Percentiles rank a stretch among this genome's conserved stretches.
Conservation (phyloP, 129 eudicot species). For the Logfia minima region DNA sequence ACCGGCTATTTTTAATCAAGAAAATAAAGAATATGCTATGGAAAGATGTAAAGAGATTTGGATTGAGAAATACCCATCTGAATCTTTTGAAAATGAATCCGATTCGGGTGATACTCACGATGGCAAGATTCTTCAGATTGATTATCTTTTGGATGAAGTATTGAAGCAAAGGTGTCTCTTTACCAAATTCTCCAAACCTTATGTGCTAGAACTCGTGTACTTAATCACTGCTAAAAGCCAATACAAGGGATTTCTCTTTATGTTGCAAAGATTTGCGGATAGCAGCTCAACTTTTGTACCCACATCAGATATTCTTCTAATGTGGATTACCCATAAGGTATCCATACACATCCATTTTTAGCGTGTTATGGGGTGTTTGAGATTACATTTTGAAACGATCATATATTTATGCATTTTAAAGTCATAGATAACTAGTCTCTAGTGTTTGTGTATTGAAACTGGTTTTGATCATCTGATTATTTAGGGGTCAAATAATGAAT, state of each 20-base stretch:
- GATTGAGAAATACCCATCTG: constrained; percentile 61
- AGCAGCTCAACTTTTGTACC: constrained; percentile 56
- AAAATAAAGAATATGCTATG: constrained; percentile 77
- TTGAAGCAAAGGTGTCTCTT: constrained; percentile 52
- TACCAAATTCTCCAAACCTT: constrained; percentile 57
- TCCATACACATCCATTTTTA: neutral
- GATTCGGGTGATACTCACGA: constrained; percentile 26
- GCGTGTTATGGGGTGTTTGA: neutral
- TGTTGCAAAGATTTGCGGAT: constrained; percentile 55
- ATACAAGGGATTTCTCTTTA: constrained; percentile 62
- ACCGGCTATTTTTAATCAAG: constrained; percentile 73
- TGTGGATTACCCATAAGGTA: constrained; percentile 97
- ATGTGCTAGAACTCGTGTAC: constrained; percentile 73
- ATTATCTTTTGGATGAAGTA: constrained; percentile 50
- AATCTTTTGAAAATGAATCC: constrained; percentile 73
- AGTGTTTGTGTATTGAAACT: neutral
- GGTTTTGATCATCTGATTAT: neutral
- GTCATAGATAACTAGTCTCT: neutral
- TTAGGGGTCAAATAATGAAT: neutral
- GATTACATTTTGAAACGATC: neutral
- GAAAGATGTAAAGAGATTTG: constrained; percentile 80
- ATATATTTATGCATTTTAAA: neutral
- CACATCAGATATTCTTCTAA: constrained; percentile 72
- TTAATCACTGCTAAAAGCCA: constrained; percentile 73
- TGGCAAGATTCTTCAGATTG: constrained; percentile 15